Conservation (phyloP, 148 eudicot genomes). For the Cornus florida region DNA sequence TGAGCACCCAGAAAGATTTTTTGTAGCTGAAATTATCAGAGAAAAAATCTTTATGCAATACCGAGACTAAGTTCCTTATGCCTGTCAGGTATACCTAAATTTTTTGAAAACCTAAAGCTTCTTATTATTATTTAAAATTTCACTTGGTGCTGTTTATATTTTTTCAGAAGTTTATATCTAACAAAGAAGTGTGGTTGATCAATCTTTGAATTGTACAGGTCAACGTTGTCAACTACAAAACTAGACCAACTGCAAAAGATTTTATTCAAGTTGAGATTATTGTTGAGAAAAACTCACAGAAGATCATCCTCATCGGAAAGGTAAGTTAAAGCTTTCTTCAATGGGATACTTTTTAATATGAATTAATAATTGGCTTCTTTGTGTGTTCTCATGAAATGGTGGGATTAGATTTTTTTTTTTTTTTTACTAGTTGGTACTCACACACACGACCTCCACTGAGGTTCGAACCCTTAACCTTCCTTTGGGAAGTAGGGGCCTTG, state of each 20-base stretch:
- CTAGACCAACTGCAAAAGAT: constrained; percentile 89
- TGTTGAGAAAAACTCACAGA: too few relatives aligned
- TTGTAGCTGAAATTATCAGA: constrained; percentile 85
- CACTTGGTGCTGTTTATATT: neutral
- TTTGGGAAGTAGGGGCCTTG: too few relatives aligned
- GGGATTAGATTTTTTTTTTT: neutral
- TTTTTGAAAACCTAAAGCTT: neutral
- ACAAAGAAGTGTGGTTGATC: neutral
- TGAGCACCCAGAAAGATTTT: constrained; percentile 98
- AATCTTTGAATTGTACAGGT: constrained; percentile 47
- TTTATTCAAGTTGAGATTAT: constrained; percentile 96
- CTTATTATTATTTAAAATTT: neutral
- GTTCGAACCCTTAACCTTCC: too few relatives aligned
- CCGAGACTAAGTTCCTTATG: constrained; percentile 95
- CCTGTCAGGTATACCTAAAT: constrained; percentile 63
- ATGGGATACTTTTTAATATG: too few relatives aligned
- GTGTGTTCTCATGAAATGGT: neutral
- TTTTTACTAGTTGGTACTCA: too few relatives aligned
- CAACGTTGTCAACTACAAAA: constrained; percentile 79
- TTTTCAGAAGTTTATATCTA: neutral
- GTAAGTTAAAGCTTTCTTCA: too few relatives aligned
- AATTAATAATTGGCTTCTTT: neutral
- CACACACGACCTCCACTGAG: too few relatives aligned
- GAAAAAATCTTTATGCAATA: constrained; percentile 96
- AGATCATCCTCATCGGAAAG: too few relatives aligned